Base-by-base conservation (phyloP, 208 protist genomes). In the Crithidia expoeki region DNA sequence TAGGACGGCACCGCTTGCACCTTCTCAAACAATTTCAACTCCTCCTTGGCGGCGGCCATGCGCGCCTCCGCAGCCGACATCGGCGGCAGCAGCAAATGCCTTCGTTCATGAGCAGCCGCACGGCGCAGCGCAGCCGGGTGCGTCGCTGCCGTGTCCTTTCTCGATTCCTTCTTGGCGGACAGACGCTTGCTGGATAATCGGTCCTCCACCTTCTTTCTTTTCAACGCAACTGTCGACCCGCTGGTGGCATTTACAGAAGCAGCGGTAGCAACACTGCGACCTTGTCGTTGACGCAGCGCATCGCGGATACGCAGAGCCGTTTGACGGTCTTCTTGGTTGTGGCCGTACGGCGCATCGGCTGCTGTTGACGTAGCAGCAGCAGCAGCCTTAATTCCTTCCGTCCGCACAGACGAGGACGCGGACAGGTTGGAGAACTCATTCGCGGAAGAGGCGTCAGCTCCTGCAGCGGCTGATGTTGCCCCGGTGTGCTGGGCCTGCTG, bases 21-120 rank as follows among this genome's bases (percentile, higher is more conserved):
- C 36, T 72, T 56, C n/a, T 95, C 83, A 60, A 90, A 93, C 1
- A 89, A 47, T 4, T 63, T 47, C 42, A 95, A 50, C 57, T 95
- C 89, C 28, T 58, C 76, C 60, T 85, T 71, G 21, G 79, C 81
- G 19, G 70, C 32, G 6, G 74, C 71, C 81, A 94, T 86, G 28
- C 84, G 68, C 63, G 56, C 62, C 73, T 81, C 80, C 12, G 83
- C 85, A 1, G 80, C 61, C 40, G 75, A 59, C 50, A 66, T 38
- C 2, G 21, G 44, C 17, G 71, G 71, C 25, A 61, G 21, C 28
- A 66, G 19, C 3, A 70, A 42, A 9, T 63, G 71, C 10, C 57
- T 56, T 2, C 63, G 71, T 49, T 70, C 56, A 44, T 33, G 55
- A 17, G 46, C 62, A n/a, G 71, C 58, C 9, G 63, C 71, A 17